phyloP scores from a whole-genome alignment of 495 filamentous ascomycete genomes.

The Annulohypoxylon nitens region DNA sequence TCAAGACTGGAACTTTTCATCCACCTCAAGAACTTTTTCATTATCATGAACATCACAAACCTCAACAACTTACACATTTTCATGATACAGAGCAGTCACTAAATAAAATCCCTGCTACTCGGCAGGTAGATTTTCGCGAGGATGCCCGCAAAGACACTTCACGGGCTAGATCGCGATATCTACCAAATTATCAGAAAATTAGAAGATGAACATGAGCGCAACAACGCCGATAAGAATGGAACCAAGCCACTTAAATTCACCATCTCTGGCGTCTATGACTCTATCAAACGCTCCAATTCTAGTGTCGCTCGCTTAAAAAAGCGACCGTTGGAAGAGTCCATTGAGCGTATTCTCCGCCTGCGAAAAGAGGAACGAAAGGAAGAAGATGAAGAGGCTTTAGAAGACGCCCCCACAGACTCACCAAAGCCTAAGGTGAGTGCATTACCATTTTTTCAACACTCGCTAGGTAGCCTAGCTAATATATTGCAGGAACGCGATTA shows the following conservation, averaged over 20 bases:
- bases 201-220: conserved; percentile 70
- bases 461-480: conserved; percentile 15
- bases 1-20: conserved; percentile 1
- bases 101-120: background rate
- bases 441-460: background rate
- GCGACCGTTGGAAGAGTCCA: conserved; percentile 82
- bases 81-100: background rate
- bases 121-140: background rate
- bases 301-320: conserved; percentile 84
- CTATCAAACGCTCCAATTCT: conserved; percentile 86
- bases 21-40: background rate
- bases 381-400: conserved; percentile 69
- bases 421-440: conserved; percentile 50
- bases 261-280: conserved; percentile 75
- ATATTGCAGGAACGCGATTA: conserved; percentile 67
- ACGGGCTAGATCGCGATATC: conserved; percentile 61
- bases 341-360: conserved; percentile 85
- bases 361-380: conserved; percentile 73
- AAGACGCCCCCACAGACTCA: conserved; percentile 63
- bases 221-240: conserved; percentile 46
- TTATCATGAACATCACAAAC: background rate
- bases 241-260: conserved; percentile 61
- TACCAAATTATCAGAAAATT: conserved; percentile 82
- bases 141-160: conserved; percentile 45
- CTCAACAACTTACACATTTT: background rate